A percentile compares a stretch with the other conserved stretches of the same genome.
Evolutionary conservation across 2,329 filamentous ascomycete species (phyloP).

Genomic region (Penicillium sp.): DNA sequence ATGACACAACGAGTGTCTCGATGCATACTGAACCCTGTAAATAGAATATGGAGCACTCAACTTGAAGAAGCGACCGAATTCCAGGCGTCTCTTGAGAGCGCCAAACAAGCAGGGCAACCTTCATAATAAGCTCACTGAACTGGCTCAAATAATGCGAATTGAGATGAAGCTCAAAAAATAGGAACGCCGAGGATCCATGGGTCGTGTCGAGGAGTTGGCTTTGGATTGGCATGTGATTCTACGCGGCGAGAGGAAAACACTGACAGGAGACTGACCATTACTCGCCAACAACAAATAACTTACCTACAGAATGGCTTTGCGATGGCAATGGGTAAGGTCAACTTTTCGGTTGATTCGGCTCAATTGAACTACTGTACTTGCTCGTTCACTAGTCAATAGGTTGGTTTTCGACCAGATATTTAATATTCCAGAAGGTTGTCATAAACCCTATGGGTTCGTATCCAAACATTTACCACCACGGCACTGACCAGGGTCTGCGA

Average conservation of each 20-base stretch:
- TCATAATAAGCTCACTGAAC: not conserved
- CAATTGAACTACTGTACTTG: not conserved
- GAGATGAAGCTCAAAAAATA: not conserved
- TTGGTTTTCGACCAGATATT: not conserved
- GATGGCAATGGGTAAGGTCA: not conserved
- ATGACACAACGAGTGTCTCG: not conserved
- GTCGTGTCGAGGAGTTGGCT: not conserved
- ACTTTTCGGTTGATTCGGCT: too few relatives aligned
- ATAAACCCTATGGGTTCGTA: not conserved
- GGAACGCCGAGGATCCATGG: not conserved
- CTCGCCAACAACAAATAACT: not conserved
- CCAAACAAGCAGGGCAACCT: not conserved
- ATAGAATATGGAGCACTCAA: too few relatives aligned
- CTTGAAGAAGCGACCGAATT: not conserved
- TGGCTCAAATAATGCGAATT: not conserved
- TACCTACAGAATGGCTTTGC: not conserved
- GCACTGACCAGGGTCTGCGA: too few relatives aligned
- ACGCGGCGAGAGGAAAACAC: not conserved
- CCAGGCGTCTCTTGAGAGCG: not conserved
- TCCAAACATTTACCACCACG: not conserved
- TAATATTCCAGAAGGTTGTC: not conserved
- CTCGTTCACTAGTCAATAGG: not conserved
- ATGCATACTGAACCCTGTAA: too few relatives aligned
- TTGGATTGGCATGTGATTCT: not conserved
- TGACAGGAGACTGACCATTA: not conserved